phyloP scores from a whole-genome alignment of 352 stramenopile genomes.

The Pythium aquatile region DNA sequence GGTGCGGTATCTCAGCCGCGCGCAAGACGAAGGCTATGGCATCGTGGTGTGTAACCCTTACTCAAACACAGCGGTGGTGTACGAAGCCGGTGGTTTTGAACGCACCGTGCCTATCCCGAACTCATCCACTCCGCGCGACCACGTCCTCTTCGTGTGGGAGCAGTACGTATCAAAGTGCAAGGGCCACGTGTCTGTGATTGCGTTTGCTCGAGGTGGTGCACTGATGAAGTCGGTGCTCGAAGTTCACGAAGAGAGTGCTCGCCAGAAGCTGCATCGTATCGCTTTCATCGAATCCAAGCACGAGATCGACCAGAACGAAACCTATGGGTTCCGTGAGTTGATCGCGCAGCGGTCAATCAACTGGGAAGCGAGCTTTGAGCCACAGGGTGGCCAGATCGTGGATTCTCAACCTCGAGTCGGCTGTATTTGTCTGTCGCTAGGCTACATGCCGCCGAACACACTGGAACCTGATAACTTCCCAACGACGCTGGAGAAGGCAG shows the following conservation, averaged over 20 bases:
- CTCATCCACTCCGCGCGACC: conserved; percentile 80
- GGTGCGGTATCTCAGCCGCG: conserved; percentile 79
- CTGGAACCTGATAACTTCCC: conserved; percentile 66
- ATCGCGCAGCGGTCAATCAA: conserved; percentile 86
- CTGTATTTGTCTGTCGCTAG: conserved; percentile 84
- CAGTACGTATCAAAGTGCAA: conserved; percentile 79
- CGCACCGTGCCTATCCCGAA: conserved; percentile 83
- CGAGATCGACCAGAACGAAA: conserved; percentile 80
- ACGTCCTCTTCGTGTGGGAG: conserved; percentile 88
- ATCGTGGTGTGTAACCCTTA: conserved; percentile 88
- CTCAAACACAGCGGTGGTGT: conserved; percentile 84
- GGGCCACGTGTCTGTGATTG: conserved; percentile 83
- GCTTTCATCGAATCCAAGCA: conserved; percentile 89
- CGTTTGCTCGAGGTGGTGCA: conserved; percentile 75
- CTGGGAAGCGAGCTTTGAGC: conserved; percentile 84
- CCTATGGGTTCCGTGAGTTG: conserved; percentile 71
- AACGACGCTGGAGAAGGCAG: conserved; percentile 72
- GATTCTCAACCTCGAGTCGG: conserved; percentile 84
- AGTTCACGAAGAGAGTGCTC: conserved; percentile 65
- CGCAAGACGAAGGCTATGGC: conserved; percentile 84
- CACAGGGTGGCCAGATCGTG: conserved; percentile 81
- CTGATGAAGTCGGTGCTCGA: conserved; percentile 85
- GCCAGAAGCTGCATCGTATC: conserved; percentile 80
- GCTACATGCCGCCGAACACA: conserved; percentile 61
- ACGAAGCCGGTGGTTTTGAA: conserved; percentile 86